Conservation (phyloP, 2,329 filamentous ascomycete species). For the Xylaria polymorpha region DNA sequence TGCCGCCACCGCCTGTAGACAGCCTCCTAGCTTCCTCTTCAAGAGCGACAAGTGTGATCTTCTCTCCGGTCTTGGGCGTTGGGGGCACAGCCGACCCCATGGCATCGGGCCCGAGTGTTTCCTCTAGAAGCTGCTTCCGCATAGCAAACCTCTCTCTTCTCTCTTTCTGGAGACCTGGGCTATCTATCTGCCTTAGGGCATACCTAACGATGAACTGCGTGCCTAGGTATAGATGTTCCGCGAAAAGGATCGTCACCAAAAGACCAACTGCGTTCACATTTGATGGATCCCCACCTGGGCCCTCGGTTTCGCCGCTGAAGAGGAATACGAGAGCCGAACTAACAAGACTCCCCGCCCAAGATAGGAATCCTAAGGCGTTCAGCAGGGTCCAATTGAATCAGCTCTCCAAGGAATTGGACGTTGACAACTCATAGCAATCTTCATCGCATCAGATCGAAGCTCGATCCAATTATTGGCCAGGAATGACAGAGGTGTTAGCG, state of each 20-base stretch:
- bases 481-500: slow-evolving; percentile 88
- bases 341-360: slow-evolving; percentile 91
- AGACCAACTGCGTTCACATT: slow-evolving; percentile 83
- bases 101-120: slow-evolving; percentile 71
- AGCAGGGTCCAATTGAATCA: slow-evolving; percentile 96
- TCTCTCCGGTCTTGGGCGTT: slow-evolving; percentile 64
- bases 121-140: slow-evolving; percentile 81
- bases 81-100: slow-evolving; percentile 61
- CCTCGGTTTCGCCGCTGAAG: slow-evolving; percentile 77
- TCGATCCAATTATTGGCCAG: slow-evolving; percentile 97
- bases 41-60: slow-evolving; percentile 72
- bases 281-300: slow-evolving; percentile 72
- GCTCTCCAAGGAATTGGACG: slow-evolving; percentile 89
- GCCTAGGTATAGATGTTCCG: slow-evolving; percentile 90
- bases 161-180: slow-evolving; percentile 86
- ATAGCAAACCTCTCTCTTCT: slow-evolving; percentile 82
- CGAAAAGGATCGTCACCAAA: slow-evolving; percentile 82
- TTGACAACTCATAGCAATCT: slow-evolving; percentile 90
- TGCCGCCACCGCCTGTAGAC: slow-evolving; percentile 62
- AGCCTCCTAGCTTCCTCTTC: slow-evolving; percentile 70
- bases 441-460: slow-evolving; percentile 90
- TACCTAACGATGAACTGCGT: slow-evolving; percentile 78
- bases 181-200: slow-evolving; percentile 83
- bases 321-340: slow-evolving; percentile 90
- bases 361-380: slow-evolving; percentile 85